Evolutionary conservation across 2,329 filamentous ascomycete genomes (phyloP).

Genomic region (Lecanoromycetidae sp.): DNA sequence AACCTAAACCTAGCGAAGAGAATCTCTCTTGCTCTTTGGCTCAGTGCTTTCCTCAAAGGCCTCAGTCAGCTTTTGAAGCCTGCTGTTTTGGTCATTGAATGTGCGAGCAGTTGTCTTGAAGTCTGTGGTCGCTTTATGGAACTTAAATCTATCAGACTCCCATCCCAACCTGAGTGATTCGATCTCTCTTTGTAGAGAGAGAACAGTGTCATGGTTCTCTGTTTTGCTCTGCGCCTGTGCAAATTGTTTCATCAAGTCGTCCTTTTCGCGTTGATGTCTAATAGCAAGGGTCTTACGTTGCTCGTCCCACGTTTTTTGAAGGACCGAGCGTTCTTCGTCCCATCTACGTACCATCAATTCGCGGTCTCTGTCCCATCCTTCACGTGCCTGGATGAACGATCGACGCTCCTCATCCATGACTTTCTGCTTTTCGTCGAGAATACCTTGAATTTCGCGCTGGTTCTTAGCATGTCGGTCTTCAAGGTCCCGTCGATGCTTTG

Average conservation of each 20-base stretch:
- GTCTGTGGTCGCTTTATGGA: slow-evolving; percentile 18
- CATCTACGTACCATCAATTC: slow-evolving; percentile 28
- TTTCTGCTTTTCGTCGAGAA: slow-evolving; percentile 31
- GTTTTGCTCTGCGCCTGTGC: slow-evolving; percentile 26
- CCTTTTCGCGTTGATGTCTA: slow-evolving; percentile 38
- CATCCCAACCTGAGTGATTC: slow-evolving; percentile 17
- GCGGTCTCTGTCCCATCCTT: slow-evolving; percentile 36
- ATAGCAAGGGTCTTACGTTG: slow-evolving; percentile 2
- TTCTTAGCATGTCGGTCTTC: slow-evolving; percentile 32
- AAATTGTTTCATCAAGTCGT: slow-evolving; percentile 32
- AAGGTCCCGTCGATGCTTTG: slow-evolving; percentile 28
- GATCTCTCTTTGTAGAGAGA: slow-evolving; percentile 27
- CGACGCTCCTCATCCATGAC: slow-evolving; percentile 35
- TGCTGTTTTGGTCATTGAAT: slow-evolving; percentile 31
- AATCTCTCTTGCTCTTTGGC: slow-evolving; percentile 33
- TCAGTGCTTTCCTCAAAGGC: slow-evolving; percentile 31
- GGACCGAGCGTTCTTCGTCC: slow-evolving; percentile 38
- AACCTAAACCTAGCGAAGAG: slow-evolving; percentile 33
- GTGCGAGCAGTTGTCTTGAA: slow-evolving; percentile 26
- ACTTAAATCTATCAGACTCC: slow-evolving; percentile 21
- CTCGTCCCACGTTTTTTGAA: slow-evolving; percentile 38
- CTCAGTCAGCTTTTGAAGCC: slow-evolving; percentile 33
- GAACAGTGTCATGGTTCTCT: slow-evolving; percentile 27
- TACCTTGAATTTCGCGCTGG: slow-evolving; percentile 33
- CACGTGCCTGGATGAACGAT: slow-evolving; percentile 34